Conservation (phyloP, 352 stramenopile genomes). For the Pythium graminicola region DNA sequence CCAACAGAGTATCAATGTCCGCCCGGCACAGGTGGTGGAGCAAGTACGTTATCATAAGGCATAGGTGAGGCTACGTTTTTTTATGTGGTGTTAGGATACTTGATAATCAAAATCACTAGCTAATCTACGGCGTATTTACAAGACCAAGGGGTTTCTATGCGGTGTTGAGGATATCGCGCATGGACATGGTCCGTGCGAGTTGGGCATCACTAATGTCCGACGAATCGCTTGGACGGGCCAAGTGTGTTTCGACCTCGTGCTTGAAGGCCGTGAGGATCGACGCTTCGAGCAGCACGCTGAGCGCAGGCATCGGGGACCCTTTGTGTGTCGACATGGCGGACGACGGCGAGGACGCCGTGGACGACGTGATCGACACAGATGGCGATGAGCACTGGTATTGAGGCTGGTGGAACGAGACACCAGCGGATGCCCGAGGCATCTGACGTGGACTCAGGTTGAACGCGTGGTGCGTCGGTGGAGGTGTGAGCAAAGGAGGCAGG, state of each 20-base stretch:
- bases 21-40: constrained; percentile 69
- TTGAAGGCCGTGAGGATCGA: constrained; percentile 65
- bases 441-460: constrained; percentile 38
- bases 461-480: constrained; percentile 26
- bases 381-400: background rate
- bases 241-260: constrained; percentile 27
- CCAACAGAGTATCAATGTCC: constrained; percentile 72
- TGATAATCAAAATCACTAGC: constrained; percentile 2
- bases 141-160: constrained; percentile 12
- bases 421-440: background rate
- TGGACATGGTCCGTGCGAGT: constrained; percentile 50
- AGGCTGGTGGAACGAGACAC: constrained; percentile 2
- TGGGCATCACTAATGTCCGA: background rate
- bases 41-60: constrained; percentile 53
- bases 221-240: constrained; percentile 11
- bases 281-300: constrained; percentile 65
- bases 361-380: background rate
- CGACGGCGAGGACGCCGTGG: constrained; percentile 1
- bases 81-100: background rate
- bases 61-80: constrained; percentile 1
- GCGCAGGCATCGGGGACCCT: constrained; percentile 34
- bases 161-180: constrained; percentile 57
- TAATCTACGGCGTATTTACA: constrained; percentile 16
- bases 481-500: constrained; percentile 33
- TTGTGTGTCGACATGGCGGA: constrained; percentile 29